A percentile compares a stretch with the other conserved stretches of the same genome.
Evolutionary conservation across 495 filamentous ascomycete species (phyloP).

Genomic region (Cetradonia linearis): DNA sequence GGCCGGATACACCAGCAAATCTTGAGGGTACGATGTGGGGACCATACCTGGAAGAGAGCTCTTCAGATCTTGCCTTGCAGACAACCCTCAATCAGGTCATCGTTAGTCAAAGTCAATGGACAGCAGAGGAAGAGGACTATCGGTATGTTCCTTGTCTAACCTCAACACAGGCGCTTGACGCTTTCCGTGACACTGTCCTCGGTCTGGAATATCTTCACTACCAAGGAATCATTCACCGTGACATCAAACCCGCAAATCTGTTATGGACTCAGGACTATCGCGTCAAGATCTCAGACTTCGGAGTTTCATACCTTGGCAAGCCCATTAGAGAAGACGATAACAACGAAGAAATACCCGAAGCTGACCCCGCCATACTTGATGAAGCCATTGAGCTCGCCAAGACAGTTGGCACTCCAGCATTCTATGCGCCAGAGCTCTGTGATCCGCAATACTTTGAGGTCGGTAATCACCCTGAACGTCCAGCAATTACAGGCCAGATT

Average conservation of each 20-base stretch:
- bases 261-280: constrained; percentile 74
- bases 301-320: constrained; percentile 89
- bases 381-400: constrained; percentile 92
- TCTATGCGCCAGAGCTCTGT: constrained; percentile 97
- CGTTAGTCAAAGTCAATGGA: constrained; percentile 41
- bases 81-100: constrained; percentile 41
- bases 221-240: constrained; percentile 91
- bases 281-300: constrained; percentile 99
- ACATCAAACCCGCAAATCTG: constrained; percentile 98
- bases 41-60: constrained; percentile 43
- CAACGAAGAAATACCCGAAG: constrained; percentile 65
- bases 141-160: constrained; percentile 88
- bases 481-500: constrained; percentile 59
- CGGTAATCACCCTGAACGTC: constrained; percentile 36
- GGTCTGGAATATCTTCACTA: constrained; percentile 94
- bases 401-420: constrained; percentile 93
- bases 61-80: constrained; percentile 27
- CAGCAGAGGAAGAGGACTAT: constrained; percentile 60
- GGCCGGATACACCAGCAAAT: constrained; percentile 15
- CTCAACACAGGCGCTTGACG: constrained; percentile 68
- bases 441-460: constrained; percentile 57
- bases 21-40: constrained; percentile 71
- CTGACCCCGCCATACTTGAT: constrained; percentile 72
- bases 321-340: constrained; percentile 63
- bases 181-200: constrained; percentile 87